Percentiles rank a stretch among this genome's conserved stretches.
Conservation (phyloP, 768 basidiomycete genomes). For the Clavulina sp. region DNA sequence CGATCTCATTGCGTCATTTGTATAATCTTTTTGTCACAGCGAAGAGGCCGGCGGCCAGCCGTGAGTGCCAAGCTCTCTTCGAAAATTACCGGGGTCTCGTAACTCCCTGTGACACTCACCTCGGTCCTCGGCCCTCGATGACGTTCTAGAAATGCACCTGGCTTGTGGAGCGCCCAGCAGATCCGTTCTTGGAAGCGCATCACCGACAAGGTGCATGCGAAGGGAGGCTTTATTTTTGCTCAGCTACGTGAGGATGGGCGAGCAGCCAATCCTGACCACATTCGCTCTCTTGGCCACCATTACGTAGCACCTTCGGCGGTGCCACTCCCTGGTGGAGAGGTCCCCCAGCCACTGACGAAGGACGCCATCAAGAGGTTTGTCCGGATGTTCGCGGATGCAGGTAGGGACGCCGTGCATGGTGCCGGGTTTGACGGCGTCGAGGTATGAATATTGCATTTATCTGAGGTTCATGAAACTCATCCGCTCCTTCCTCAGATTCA, state of each 20-base stretch:
- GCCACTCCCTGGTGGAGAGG: neutral
- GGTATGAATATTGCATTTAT: too few species aligned
- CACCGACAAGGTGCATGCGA: constrained; percentile 18
- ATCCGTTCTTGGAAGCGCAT: too few species aligned
- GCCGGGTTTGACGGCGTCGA: constrained; percentile 34
- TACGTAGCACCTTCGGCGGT: constrained; percentile 3
- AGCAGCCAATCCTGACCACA: constrained; percentile 1
- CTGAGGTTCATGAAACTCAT: too few species aligned
- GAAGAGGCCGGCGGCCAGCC: too few species aligned
- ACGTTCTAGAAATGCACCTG: constrained; percentile 42
- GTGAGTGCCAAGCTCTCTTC: constrained; percentile 34
- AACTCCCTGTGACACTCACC: too few species aligned
- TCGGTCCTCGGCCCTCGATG: too few species aligned
- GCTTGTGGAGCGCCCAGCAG: constrained; percentile 47
- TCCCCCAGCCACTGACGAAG: constrained; percentile 9
- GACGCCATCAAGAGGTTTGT: constrained; percentile 16
- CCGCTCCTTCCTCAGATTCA: too few species aligned
- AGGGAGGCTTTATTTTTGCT: constrained; percentile 16
- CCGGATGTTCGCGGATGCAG: constrained; percentile 14
- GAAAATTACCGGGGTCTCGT: too few species aligned
- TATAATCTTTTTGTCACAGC: too few species aligned
- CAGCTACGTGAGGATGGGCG: constrained; percentile 23
- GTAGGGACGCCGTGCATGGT: constrained; percentile 17
- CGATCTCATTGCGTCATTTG: too few species aligned
- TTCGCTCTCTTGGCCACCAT: constrained; percentile 3